A percentile compares a stretch with the other conserved stretches of the same genome.
Evolutionary conservation across 805 yeast genomes (phyloP).

Genomic region (Myxozyma nipponensis): DNA sequence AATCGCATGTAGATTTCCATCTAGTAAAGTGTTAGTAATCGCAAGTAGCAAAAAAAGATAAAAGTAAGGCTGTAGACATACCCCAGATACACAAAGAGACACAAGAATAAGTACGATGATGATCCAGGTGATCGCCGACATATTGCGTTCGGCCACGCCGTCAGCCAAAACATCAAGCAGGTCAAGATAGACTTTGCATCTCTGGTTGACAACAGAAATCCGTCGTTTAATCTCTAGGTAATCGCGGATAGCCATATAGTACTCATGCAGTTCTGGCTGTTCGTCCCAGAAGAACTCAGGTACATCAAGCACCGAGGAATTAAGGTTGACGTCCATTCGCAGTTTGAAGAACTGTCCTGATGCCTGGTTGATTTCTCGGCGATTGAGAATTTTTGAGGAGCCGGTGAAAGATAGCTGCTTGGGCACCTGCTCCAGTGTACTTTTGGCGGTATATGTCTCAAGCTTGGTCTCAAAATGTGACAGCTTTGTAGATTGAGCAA

Average conservation of each 20-base stretch:
- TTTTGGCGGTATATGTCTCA: constrained; percentile 44
- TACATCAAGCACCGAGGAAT: constrained; percentile 86
- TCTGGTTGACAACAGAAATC: constrained; percentile 86
- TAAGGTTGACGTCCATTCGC: constrained; percentile 87
- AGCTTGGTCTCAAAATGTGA: constrained; percentile 89
- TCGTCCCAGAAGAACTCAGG: constrained; percentile 95
- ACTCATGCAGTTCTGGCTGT: constrained; percentile 92
- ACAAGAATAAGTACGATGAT: constrained; percentile 76
- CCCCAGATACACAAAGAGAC: constrained; percentile 65
- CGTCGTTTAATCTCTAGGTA: constrained; percentile 93
- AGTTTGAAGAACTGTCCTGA: constrained; percentile 87
- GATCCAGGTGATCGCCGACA: constrained; percentile 81
- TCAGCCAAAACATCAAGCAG: constrained; percentile 90
- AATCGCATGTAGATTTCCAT: constrained; percentile 16
- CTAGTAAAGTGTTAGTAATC: neutral
- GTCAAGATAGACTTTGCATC: constrained; percentile 91
- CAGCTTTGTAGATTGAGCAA: constrained; percentile 91
- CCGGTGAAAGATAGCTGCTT: constrained; percentile 89
- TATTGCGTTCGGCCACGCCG: constrained; percentile 87
- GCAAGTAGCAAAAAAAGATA: neutral
- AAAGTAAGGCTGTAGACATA: constrained; percentile 5
- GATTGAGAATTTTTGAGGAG: constrained; percentile 63
- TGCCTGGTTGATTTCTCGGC: constrained; percentile 80
- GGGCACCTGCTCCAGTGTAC: constrained; percentile 75
- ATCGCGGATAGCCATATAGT: constrained; percentile 83